phyloP scores from a whole-genome alignment of 257 asterid genomes.

The Jacaranda mimosifolia region DNA sequence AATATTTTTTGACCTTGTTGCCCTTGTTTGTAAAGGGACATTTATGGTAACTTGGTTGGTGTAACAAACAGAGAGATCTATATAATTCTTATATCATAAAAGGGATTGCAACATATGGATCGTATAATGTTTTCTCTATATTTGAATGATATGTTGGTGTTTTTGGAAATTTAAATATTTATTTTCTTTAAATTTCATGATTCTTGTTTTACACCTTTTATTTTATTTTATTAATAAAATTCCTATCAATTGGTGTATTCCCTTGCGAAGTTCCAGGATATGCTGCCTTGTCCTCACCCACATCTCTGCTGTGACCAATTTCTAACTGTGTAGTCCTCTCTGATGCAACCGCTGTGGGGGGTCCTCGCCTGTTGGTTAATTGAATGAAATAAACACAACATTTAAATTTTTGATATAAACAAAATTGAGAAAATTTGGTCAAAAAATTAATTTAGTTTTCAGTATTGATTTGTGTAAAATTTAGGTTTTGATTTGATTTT shows the following conservation, averaged over 20 bases:
- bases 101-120: neutral
- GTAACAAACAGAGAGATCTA: neutral
- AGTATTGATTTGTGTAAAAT: no score
- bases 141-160: neutral
- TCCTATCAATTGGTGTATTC: neutral
- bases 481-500: no score
- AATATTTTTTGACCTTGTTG: neutral
- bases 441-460: no score
- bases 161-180: neutral
- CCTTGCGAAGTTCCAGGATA: constrained; percentile 2
- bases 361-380: neutral
- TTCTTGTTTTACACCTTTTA: neutral
- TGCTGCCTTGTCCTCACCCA: constrained; percentile 1
- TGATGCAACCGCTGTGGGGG: neutral
- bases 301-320: neutral
- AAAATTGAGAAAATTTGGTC: no score
- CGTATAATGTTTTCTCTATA: neutral
- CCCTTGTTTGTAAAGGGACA: neutral
- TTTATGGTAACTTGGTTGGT: neutral
- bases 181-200: neutral
- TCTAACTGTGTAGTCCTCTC: constrained; percentile 18
- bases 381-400: neutral
- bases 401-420: no score
- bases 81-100: neutral
- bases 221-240: neutral